A percentile compares a stretch with the other conserved stretches of the same genome.
phyloP scores from a whole-genome alignment of 257 asterid species.

The Avicennia marina region DNA sequence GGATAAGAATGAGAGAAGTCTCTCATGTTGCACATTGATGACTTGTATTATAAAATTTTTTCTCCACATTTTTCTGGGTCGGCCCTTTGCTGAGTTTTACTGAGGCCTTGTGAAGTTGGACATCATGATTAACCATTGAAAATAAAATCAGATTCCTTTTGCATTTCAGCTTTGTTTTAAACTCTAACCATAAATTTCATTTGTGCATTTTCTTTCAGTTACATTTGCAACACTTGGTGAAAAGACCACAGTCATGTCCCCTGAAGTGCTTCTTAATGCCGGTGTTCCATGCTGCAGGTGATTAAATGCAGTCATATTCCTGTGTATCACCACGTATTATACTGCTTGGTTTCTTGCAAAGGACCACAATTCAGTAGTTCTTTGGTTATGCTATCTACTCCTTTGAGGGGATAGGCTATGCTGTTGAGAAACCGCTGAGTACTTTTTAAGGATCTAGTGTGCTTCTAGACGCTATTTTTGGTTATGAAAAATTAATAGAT shows the following conservation, averaged over 20 bases:
- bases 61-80: background rate
- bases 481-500: background rate
- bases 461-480: background rate
- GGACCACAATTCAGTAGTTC: background rate
- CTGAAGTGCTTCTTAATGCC: constrained; percentile 89
- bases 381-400: background rate
- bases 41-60: background rate
- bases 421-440: background rate
- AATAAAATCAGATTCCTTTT: constrained; percentile 8
- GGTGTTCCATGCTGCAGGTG: constrained; percentile 99
- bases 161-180: constrained; percentile 7
- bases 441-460: background rate
- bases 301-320: constrained; percentile 20
- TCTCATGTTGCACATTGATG: constrained; percentile 4
- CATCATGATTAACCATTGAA: constrained; percentile 5
- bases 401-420: background rate
- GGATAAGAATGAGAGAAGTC: background rate
- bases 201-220: constrained; percentile 51
- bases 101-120: constrained; percentile 9
- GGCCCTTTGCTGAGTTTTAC: constrained; percentile 5
- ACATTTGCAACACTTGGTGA: constrained; percentile 96
- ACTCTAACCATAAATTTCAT: constrained; percentile 19
- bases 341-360: constrained; percentile 8
- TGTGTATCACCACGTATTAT: constrained; percentile 14
- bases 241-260: constrained; percentile 99